These are phyloP conservation scores for Gnetum montanum DNA, from an alignment of 75 land plant species.

Conservation along the genomic window DNA sequence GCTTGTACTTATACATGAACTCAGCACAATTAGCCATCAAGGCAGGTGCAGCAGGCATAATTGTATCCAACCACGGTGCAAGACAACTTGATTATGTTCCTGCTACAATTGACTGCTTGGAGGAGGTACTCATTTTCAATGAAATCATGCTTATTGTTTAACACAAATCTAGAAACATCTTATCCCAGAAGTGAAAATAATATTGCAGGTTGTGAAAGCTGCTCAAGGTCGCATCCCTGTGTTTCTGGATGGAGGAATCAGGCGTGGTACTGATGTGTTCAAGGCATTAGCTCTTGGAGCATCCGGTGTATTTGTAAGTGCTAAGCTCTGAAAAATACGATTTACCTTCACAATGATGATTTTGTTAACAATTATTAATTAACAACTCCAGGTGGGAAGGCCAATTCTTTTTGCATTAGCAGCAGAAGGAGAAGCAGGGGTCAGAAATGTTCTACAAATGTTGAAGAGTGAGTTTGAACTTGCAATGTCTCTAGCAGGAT, in stretches of 20 bases:
- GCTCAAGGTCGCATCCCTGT: slow-evolving; percentile 85
- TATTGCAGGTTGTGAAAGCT: slow-evolving; percentile 86
- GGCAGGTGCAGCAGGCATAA: slow-evolving; percentile 42
- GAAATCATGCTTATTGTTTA: slow-evolving; percentile 1
- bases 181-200: neutral
- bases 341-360: too few species aligned
- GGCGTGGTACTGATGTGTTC: slow-evolving; percentile 95
- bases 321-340: too few species aligned
- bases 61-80: slow-evolving; percentile 56
- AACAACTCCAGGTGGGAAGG: slow-evolving; percentile 84
- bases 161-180: neutral
- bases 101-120: slow-evolving; percentile 40
- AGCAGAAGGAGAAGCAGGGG: slow-evolving; percentile 94
- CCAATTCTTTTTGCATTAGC: slow-evolving; percentile 84
- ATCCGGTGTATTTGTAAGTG: slow-evolving; percentile 89
- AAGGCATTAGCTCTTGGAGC: slow-evolving; percentile 96
- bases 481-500: slow-evolving; percentile 88
- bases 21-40: slow-evolving; percentile 41
- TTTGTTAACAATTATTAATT: too few species aligned
- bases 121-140: slow-evolving; percentile 30
- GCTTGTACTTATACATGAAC: too few species aligned
- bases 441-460: slow-evolving; percentile 84
- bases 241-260: slow-evolving; percentile 94
- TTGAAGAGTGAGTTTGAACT: slow-evolving; percentile 85
- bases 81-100: slow-evolving; percentile 43